Base-by-base conservation (phyloP, 345 rosid genomes). In the Brassica nigra region DNA sequence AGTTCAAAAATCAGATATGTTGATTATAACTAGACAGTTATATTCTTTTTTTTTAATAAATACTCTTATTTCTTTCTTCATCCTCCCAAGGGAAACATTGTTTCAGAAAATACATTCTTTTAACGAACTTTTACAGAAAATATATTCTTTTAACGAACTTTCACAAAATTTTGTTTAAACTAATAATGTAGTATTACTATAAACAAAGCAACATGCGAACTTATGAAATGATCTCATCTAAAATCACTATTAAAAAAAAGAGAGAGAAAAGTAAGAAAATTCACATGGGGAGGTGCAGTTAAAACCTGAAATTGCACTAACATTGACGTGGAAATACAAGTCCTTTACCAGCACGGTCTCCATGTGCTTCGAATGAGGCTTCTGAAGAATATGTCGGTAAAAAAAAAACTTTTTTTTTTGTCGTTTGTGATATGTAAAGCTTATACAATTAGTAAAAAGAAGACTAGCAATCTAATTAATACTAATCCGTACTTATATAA, bases 251-350 rank as follows among this genome's bases (percentile, higher is more conserved):
- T 4, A 49, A 8, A n/a, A 49, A 49, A 14, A 49, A n/a, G 18
- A 49, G 18, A 18, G 23, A 34, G 52, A 66, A 66, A 66, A 54
- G 20, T 54, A 62, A 30, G 6, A 34, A 65, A 6, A 27, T 68
- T 49, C 75, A 68, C 75, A 74, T 73, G 82, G 78, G 77, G 15
- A 59, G 66, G 62, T 59, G 33, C 68, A 57, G 18, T 23, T 27
- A 31, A 59, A 74, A 79, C 52, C 57, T 47, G 71, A 64, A 36
- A 66, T 28, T 23, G 68, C 77, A 65, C 36, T 31, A 54, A 58
- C 30, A 73, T 14, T 74, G 59, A 74, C 70, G 78, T 79, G 78
- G 74, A 68, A 34, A 47, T 34, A 33, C n/a, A 61, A 61, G 31
- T 3, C 49, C 23, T 44, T 73, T 47, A 37, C 72, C 18, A 37